These are phyloP conservation scores for Sordariomycetes sp. DNA, from an alignment of 2,329 filamentous ascomycete species.

Conservation along the genomic window DNA sequence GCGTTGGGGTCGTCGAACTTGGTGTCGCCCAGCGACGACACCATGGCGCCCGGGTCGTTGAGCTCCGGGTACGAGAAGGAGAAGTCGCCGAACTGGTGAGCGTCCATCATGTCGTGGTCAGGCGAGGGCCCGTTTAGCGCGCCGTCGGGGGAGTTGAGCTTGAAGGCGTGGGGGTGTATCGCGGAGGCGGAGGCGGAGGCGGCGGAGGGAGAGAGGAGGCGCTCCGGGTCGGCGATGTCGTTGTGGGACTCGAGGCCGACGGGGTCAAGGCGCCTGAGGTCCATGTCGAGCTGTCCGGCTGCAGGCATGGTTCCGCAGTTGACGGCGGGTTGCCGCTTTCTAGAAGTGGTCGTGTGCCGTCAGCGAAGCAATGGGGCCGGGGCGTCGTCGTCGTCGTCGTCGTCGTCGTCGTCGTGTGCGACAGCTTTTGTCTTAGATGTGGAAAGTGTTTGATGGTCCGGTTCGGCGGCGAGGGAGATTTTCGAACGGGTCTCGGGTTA, in stretches of 20 bases:
- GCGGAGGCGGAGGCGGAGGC: conserved; percentile 8
- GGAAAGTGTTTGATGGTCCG: background rate
- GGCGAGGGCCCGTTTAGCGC: conserved; percentile 17
- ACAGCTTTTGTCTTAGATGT: background rate
- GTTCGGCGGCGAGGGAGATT: background rate
- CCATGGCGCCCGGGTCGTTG: conserved; percentile 27
- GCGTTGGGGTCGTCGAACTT: conserved; percentile 16
- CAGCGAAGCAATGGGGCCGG: background rate
- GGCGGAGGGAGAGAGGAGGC: conserved; percentile 7
- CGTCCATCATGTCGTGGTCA: conserved; percentile 28
- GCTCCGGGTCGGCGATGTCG: background rate
- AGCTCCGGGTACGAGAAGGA: conserved; percentile 34
- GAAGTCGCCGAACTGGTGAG: conserved; percentile 38
- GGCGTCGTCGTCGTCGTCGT: too few species aligned
- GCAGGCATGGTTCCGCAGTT: background rate
- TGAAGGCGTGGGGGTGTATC: conserved; percentile 7
- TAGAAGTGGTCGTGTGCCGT: background rate
- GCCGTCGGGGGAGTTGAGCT: conserved; percentile 14
- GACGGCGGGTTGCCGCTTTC: background rate
- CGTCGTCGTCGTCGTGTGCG: too few species aligned
- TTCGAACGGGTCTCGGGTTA: background rate
- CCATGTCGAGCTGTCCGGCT: background rate
- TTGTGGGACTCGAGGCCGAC: background rate
- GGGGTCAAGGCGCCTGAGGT: background rate
- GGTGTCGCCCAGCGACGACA: conserved; percentile 18